Conservation (phyloP, 2,329 filamentous ascomycete species). For the Ophiosphaerella korrae region DNA sequence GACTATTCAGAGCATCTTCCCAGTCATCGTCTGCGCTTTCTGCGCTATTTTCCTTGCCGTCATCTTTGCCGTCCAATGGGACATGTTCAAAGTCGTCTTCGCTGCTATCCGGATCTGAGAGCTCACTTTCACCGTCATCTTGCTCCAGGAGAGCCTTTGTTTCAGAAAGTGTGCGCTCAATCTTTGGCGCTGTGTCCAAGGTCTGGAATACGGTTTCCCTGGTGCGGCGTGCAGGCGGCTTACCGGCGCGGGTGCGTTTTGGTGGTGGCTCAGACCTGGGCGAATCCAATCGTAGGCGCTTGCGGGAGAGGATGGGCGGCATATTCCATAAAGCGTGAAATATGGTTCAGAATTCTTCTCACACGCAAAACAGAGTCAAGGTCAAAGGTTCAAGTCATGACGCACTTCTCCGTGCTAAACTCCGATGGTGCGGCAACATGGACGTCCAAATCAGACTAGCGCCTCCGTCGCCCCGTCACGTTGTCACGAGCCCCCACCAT, state of each 20-base stretch:
- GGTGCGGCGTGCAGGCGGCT: constrained; percentile 21
- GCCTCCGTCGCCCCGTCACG: constrained; percentile 17
- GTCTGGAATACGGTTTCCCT: constrained; percentile 53
- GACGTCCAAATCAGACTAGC: constrained; percentile 15
- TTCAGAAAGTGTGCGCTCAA: constrained; percentile 35
- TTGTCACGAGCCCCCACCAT: constrained; percentile 14
- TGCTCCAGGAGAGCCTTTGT: constrained; percentile 47
- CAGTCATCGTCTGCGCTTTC: constrained; percentile 49
- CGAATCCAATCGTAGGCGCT: constrained; percentile 62
- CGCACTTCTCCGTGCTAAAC: constrained; percentile 22
- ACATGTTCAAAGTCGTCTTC: constrained; percentile 58
- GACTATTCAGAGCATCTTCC: constrained; percentile 46
- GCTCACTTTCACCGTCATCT: constrained; percentile 48
- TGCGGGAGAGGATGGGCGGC: constrained; percentile 72
- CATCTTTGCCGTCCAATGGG: constrained; percentile 31
- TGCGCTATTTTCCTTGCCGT: constrained; percentile 35
- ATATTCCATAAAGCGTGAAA: constrained; percentile 50
- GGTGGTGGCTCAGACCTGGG: constrained; percentile 46
- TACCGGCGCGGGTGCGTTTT: constrained; percentile 29
- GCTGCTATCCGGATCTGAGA: constrained; percentile 50
- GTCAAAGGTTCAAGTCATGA: constrained; percentile 25
- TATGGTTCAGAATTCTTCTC: too few relatives aligned
- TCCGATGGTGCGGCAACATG: constrained; percentile 26
- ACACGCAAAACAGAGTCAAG: neutral
- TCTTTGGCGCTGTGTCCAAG: constrained; percentile 48